Evolutionary conservation across 805 yeast species (phyloP).

Genomic region (Wickerhamiella spandovensis): DNA sequence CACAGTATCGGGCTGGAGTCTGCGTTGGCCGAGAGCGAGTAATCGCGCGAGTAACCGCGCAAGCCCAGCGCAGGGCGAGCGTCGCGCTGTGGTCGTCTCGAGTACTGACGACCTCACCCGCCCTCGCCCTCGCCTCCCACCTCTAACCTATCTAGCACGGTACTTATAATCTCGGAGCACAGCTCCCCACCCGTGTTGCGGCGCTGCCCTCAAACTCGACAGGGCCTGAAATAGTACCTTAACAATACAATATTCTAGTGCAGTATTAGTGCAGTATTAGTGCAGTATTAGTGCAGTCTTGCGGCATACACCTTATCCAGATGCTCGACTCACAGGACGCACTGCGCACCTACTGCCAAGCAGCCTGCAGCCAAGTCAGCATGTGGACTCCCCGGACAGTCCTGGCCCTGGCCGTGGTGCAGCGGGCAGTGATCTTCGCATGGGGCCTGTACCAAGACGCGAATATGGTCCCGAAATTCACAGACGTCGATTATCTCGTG

Average conservation of each 20-base stretch:
- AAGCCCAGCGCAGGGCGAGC: no score
- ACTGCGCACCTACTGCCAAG: background rate
- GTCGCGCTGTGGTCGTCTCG: no score
- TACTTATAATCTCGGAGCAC: background rate
- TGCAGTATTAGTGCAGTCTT: background rate
- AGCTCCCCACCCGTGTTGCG: background rate
- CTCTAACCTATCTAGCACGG: no score
- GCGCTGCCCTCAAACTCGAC: background rate
- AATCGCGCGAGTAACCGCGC: no score
- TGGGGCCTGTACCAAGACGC: constrained; percentile 85
- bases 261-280: background rate
- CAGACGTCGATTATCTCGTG: constrained; percentile 89
- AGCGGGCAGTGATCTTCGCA: constrained; percentile 47
- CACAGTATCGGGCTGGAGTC: constrained; percentile 8
- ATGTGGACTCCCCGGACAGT: constrained; percentile 13
- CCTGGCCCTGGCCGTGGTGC: constrained; percentile 19
- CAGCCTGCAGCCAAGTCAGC: background rate
- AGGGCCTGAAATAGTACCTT: background rate
- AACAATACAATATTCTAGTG: background rate
- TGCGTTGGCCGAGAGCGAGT: background rate
- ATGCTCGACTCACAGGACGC: background rate
- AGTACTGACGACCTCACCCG: no score
- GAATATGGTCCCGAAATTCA: constrained; percentile 65
- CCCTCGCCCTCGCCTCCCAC: background rate
- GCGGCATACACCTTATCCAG: background rate